Evolutionary conservation across 306 rosid genomes (phyloP).

Genomic region (Psophocarpus tetragonolobus): DNA sequence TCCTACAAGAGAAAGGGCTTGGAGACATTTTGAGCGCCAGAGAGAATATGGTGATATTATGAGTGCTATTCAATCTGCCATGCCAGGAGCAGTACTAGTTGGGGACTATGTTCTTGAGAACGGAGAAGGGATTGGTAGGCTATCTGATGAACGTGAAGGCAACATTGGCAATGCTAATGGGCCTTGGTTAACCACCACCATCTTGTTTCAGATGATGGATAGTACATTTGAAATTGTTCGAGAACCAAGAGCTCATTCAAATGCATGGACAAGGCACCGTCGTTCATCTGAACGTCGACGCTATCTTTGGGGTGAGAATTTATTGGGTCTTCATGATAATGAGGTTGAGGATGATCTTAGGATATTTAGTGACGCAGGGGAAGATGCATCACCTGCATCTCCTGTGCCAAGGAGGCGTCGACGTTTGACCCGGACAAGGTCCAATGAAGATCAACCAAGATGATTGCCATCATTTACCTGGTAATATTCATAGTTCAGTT

Average conservation of each 20-base stretch:
- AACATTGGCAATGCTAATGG: conserved; percentile 49
- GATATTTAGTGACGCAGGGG: conserved; percentile 45
- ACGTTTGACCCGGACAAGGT: conserved; percentile 67
- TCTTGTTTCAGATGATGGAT: conserved; percentile 84
- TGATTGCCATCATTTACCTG: conserved; percentile 36
- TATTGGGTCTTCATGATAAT: conserved; percentile 64
- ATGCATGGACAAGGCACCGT: conserved; percentile 74
- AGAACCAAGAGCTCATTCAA: conserved; percentile 70
- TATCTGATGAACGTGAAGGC: conserved; percentile 53
- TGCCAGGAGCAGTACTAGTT: conserved; percentile 84
- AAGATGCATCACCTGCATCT: conserved; percentile 60
- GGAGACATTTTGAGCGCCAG: conserved; percentile 83
- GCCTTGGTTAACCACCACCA: conserved; percentile 71
- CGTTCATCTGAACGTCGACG: conserved; percentile 62
- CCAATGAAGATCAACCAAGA: conserved; percentile 64
- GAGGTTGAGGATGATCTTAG: conserved; percentile 45
- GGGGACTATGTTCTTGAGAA: conserved; percentile 91
- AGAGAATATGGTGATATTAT: conserved; percentile 89
- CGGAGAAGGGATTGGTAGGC: conserved; percentile 66
- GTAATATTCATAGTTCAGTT: conserved; percentile 47
- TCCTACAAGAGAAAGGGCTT: conserved; percentile 80
- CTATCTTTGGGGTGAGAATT: conserved; percentile 82
- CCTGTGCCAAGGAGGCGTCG: conserved; percentile 75
- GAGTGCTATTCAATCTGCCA: conserved; percentile 85
- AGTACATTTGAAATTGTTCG: conserved; percentile 54